These are phyloP conservation scores for Arthrobotrys pseudoclavata DNA, from an alignment of 2,329 filamentous ascomycete species.

Conservation along the genomic window DNA sequence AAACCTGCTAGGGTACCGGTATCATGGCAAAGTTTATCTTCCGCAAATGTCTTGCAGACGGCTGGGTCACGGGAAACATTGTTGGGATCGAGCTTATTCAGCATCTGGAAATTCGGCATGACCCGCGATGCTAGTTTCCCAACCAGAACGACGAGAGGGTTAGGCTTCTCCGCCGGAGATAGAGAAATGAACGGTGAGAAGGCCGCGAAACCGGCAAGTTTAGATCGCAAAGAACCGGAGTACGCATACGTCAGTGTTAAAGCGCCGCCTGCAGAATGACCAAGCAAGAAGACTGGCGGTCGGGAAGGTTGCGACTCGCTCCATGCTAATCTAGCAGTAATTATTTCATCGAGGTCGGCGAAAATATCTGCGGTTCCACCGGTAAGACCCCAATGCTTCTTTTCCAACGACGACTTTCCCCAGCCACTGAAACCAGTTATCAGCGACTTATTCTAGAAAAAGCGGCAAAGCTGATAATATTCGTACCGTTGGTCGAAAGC, in stretches of 20 bases:
- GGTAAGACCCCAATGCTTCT: constrained; percentile 73
- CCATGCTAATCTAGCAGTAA: constrained; percentile 72
- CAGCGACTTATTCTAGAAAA: constrained; percentile 13
- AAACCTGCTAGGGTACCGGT: constrained; percentile 88
- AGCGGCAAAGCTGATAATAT: neutral
- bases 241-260: constrained; percentile 75
- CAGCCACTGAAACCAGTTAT: constrained; percentile 73
- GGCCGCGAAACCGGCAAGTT: constrained; percentile 65
- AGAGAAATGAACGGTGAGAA: constrained; percentile 82
- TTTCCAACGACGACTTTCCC: constrained; percentile 79
- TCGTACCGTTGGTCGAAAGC: constrained; percentile 80
- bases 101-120: constrained; percentile 77
- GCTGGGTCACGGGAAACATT: constrained; percentile 77
- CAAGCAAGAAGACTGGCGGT: constrained; percentile 82
- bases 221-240: constrained; percentile 64
- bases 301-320: constrained; percentile 65
- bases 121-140: constrained; percentile 78
- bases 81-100: constrained; percentile 75
- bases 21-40: constrained; percentile 81
- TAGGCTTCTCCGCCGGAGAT: constrained; percentile 71
- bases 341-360: constrained; percentile 82
- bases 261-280: constrained; percentile 91
- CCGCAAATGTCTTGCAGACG: constrained; percentile 73
- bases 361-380: constrained; percentile 81
- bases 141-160: constrained; percentile 75